A percentile compares a stretch with the other conserved stretches of the same genome.
These are phyloP conservation scores for Penicillium palitans DNA, from an alignment of 2,329 filamentous ascomycete genomes.

Conservation along the genomic window DNA sequence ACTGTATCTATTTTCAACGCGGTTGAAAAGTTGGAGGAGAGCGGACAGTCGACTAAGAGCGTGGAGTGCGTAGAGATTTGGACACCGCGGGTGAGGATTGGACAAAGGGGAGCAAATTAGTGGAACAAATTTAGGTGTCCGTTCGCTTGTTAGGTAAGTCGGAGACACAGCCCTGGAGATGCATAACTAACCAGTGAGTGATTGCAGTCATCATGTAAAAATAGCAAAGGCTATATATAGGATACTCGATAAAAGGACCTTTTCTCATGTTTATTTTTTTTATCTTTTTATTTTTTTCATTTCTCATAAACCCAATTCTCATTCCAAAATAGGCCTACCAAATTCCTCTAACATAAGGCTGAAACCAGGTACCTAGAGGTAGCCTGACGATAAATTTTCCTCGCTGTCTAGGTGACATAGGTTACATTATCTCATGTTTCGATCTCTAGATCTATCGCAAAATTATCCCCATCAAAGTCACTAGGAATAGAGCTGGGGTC, in stretches of 20 bases:
- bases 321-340: not conserved
- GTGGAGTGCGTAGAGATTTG: not conserved
- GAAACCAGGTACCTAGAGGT: not conserved
- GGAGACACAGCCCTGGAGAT: not conserved
- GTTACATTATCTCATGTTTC: too few relatives aligned
- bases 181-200: not conserved
- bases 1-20: not conserved
- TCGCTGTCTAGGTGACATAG: not conserved
- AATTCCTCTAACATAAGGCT: not conserved
- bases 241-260: not conserved
- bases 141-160: too few relatives aligned
- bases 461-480: too few relatives aligned
- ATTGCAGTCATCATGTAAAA: not conserved
- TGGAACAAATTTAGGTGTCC: not conserved
- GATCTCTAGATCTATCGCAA: too few relatives aligned
- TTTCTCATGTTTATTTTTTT: too few relatives aligned
- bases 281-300: not conserved
- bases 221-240: not conserved
- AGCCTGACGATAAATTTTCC: not conserved
- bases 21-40: not conserved
- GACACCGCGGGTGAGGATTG: not conserved
- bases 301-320: not conserved
- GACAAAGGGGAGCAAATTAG: not conserved
- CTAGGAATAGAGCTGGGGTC: too few relatives aligned
- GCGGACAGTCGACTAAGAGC: too few relatives aligned